phyloP scores from a whole-genome alignment of 1,284 basidiomycete genomes.

The Xanthoconium separans region DNA sequence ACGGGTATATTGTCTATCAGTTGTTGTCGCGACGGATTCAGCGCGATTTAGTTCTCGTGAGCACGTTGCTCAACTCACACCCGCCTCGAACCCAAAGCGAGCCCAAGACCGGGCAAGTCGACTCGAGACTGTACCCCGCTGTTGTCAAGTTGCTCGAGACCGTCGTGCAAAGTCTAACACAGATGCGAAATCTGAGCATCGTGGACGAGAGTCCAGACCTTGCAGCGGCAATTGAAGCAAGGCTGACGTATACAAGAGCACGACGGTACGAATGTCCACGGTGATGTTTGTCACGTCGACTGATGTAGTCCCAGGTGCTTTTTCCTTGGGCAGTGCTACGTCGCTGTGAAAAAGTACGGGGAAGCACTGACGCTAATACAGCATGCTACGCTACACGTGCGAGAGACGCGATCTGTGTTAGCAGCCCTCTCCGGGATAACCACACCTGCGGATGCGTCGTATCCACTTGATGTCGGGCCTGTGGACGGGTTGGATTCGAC shows the following conservation, averaged over 20 bases:
- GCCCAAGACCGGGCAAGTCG: conserved; percentile 51
- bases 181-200: conserved; percentile 79
- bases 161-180: conserved; percentile 77
- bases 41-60: conserved; percentile 82
- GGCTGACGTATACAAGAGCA: conserved; percentile 73
- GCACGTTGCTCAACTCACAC: conserved; percentile 53
- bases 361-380: conserved; percentile 70
- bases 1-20: conserved; percentile 85
- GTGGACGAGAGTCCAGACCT: conserved; percentile 88
- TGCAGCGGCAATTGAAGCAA: conserved; percentile 71
- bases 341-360: conserved; percentile 64
- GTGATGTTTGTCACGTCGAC: background rate
- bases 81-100: conserved; percentile 28
- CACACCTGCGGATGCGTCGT: conserved; percentile 45
- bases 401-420: conserved; percentile 59
- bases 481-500: conserved; percentile 52
- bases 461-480: conserved; percentile 46
- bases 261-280: conserved; percentile 50
- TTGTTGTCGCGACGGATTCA: conserved; percentile 84
- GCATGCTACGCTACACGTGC: conserved; percentile 66
- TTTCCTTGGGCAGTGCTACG: conserved; percentile 72
- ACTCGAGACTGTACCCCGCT: conserved; percentile 73
- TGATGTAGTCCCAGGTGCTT: conserved; percentile 47
- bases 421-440: conserved; percentile 43
- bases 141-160: conserved; percentile 87